Evolutionary conservation across 805 yeast genomes (phyloP), one percentile per base, ranked within the genome.

Genomic region (Lipomyces yamanashiensis): DNA sequence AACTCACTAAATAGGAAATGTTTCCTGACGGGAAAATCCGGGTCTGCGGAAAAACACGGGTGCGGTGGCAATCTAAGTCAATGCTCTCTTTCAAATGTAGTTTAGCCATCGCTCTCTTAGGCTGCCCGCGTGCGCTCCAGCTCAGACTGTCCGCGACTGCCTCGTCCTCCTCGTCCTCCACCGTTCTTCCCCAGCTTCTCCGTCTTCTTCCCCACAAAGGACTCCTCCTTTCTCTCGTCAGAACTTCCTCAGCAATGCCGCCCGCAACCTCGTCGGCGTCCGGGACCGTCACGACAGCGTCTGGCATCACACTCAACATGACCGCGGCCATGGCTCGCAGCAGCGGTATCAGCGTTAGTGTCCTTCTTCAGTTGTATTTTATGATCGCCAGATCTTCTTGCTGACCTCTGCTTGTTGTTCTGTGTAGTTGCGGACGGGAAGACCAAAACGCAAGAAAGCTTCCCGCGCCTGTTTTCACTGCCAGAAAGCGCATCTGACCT

Each of bases 401-500:
- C 13, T 28, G n/a, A 48, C 43, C 15, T 10, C 19, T 41, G 13
- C n/a, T 36, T 52, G 5, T 13, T 19, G 13, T 13, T 33, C 44
- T 43, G 5, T 3, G 13, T 41, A 64, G 59, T 58, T 66, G 9
- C 70, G 79, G 45, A 77, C 80, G 0, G 80, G 79, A 15, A 70
- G 73, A 49, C 78, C 80, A 19, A 75, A 78, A 36, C 80, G 86
- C 48, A 82, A 83, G 71, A 92, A 92, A 73, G 92, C 95, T 0
- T 80, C 87, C 7, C 80, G 96, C 61, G 98, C 99, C 5, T 93
- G 99, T 71, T 84, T 85, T 47, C 95, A 92, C 76, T 93, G 99
- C 73, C 92, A 92, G 64, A 84, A 86, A 71, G 89, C 96, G 1
- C 99, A 93, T 74, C 85, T 92, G 81, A 90, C 98, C 0, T 93